phyloP scores from a whole-genome alignment of 2,329 filamentous ascomycete genomes.

The Neofusicoccum sp. region DNA sequence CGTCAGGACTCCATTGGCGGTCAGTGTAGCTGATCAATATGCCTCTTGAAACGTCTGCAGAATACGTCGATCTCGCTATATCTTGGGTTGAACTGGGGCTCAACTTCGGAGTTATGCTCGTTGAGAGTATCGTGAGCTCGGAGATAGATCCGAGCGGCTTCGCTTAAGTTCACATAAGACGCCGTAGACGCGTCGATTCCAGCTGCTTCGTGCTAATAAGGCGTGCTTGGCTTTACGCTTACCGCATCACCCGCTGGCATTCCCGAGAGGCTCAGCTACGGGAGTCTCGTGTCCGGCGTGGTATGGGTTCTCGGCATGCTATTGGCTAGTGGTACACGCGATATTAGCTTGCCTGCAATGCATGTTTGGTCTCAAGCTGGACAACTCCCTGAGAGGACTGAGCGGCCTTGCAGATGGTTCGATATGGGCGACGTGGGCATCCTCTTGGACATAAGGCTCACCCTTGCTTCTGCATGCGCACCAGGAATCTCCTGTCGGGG shows the following conservation, averaged over 20 bases:
- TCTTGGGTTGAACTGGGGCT: no score
- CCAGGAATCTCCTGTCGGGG: no score
- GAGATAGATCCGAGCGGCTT: neutral
- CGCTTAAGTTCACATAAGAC: neutral
- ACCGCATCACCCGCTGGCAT: no score
- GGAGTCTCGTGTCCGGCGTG: no score
- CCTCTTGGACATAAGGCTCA: neutral
- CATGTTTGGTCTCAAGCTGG: neutral
- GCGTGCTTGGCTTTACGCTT: no score
- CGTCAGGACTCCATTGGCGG: neutral
- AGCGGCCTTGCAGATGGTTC: neutral
- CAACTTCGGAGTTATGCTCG: no score
- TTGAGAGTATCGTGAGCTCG: neutral
- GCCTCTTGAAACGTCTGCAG: neutral
- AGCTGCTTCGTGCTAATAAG: no score
- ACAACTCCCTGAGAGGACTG: no score
- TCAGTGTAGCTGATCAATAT: neutral
- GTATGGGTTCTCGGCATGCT: neutral
- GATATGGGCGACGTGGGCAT: neutral
- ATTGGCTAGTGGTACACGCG: neutral
- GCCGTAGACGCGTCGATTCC: neutral
- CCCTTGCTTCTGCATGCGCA: no score
- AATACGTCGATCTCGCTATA: no score
- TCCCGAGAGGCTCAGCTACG: no score
- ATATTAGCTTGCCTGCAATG: neutral